Evolutionary conservation across 192 early-diverging fungal genomes (phyloP).

Genomic region (Phlyctochytrium bullatum): DNA sequence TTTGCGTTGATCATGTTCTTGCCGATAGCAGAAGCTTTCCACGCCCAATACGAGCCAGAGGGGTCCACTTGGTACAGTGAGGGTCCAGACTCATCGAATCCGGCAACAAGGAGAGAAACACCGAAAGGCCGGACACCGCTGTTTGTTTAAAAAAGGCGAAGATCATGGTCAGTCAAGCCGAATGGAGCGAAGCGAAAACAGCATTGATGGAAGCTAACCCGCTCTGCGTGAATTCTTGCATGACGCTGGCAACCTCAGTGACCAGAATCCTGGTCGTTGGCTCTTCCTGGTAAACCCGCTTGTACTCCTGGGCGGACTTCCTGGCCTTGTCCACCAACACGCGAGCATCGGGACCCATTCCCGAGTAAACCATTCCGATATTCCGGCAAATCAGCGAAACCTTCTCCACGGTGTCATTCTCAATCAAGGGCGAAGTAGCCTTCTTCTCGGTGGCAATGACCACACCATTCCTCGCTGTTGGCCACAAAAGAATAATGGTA

Average conservation of each 20-base stretch:
- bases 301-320: slow-evolving; percentile 96
- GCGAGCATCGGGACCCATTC: slow-evolving; percentile 98
- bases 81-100: slow-evolving; percentile 88
- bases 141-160: slow-evolving; percentile 3
- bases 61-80: slow-evolving; percentile 98
- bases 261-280: slow-evolving; percentile 94
- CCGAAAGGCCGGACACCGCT: slow-evolving; percentile 99
- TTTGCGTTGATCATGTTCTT: slow-evolving; percentile 99
- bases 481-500: neutral
- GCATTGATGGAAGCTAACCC: slow-evolving; percentile 55
- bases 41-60: slow-evolving; percentile 96
- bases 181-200: neutral
- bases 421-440: slow-evolving; percentile 86
- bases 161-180: neutral
- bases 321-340: slow-evolving; percentile 92
- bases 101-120: slow-evolving; percentile 94
- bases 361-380: slow-evolving; percentile 98
- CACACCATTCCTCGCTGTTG: slow-evolving; percentile 87
- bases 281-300: slow-evolving; percentile 88
- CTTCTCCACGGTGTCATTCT: slow-evolving; percentile 89
- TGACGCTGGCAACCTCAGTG: slow-evolving; percentile 92
- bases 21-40: slow-evolving; percentile 98
- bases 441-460: slow-evolving; percentile 99
- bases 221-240: slow-evolving; percentile 99
- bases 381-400: slow-evolving; percentile 85